Conservation (phyloP, 148 eudicot genomes). For the Pouteria glomerata region DNA sequence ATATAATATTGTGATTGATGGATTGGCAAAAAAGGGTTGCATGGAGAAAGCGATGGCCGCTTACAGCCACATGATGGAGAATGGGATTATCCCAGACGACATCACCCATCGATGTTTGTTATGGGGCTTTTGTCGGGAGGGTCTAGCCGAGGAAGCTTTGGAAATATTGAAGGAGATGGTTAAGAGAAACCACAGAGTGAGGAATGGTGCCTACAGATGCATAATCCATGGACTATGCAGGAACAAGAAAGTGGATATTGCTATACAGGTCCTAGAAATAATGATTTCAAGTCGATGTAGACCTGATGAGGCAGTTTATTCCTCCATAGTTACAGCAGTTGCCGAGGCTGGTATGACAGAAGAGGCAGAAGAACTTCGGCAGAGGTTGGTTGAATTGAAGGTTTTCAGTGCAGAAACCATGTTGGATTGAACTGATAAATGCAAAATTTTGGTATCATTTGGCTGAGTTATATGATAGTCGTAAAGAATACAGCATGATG, state of each 20-base stretch:
- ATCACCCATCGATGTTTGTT: slow-evolving; percentile 67
- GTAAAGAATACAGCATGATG: not conserved
- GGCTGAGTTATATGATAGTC: not conserved
- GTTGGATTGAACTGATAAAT: slow-evolving; percentile 12
- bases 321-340: slow-evolving; percentile 40
- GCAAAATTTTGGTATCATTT: not conserved
- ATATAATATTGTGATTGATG: slow-evolving; percentile 76
- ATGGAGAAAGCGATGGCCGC: slow-evolving; percentile 69
- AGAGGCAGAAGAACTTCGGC: slow-evolving; percentile 44
- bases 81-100: slow-evolving; percentile 54
- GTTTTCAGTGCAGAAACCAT: slow-evolving; percentile 18
- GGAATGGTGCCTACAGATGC: slow-evolving; percentile 36
- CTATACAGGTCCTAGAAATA: slow-evolving; percentile 52
- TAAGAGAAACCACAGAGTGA: slow-evolving; percentile 38
- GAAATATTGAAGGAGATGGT: slow-evolving; percentile 59
- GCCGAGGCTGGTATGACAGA: slow-evolving; percentile 57
- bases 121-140: slow-evolving; percentile 61
- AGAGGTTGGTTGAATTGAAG: slow-evolving; percentile 46
- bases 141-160: slow-evolving; percentile 50
- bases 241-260: slow-evolving; percentile 51
- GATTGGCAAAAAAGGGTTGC: slow-evolving; percentile 59
- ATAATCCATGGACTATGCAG: slow-evolving; percentile 52
- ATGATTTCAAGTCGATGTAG: slow-evolving; percentile 36
- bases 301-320: slow-evolving; percentile 30
- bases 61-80: slow-evolving; percentile 45